phyloP scores from a whole-genome alignment of 176 grass and related monocot genomes.

The Coix lacrymajobi region DNA sequence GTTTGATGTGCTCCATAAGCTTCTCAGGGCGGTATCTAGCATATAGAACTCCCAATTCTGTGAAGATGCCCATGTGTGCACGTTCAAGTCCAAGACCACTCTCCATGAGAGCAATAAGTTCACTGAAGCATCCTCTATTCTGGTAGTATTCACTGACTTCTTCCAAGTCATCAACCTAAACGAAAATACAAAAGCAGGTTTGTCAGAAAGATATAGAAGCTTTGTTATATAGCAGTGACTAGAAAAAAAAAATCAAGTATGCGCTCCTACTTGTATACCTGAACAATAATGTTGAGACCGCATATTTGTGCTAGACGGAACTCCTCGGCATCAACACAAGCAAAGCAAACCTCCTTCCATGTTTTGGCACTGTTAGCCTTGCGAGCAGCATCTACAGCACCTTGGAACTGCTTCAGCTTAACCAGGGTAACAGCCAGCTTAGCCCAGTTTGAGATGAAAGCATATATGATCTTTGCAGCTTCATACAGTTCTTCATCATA shows the following conservation, averaged over 20 bases:
- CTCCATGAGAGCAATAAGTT: slow-evolving; percentile 98
- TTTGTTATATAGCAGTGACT: neutral
- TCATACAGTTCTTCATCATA: slow-evolving; percentile 94
- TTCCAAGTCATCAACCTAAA: slow-evolving; percentile 94
- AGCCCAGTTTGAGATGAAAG: slow-evolving; percentile 98
- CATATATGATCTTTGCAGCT: slow-evolving; percentile 98
- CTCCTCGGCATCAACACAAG: slow-evolving; percentile 97
- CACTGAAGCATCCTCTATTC: slow-evolving; percentile 69
- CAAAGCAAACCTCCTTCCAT: slow-evolving; percentile 99
- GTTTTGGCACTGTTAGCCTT: slow-evolving; percentile 96
- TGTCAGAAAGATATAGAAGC: neutral
- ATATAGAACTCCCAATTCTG: slow-evolving; percentile 63
- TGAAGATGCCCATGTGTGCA: neutral
- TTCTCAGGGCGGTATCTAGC: slow-evolving; percentile 92
- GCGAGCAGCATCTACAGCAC: slow-evolving; percentile 95
- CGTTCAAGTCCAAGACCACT: slow-evolving; percentile 64
- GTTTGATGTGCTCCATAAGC: slow-evolving; percentile 97
- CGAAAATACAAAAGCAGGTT: neutral
- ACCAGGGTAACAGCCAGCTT: slow-evolving; percentile 87
- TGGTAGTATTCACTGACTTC: slow-evolving; percentile 96
- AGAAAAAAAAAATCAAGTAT: neutral
- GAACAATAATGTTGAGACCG: slow-evolving; percentile 87
- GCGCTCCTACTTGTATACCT: slow-evolving; percentile 44
- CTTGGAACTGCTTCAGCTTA: slow-evolving; percentile 96
- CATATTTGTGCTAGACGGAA: slow-evolving; percentile 94